phyloP scores from a whole-genome alignment of 2,329 filamentous ascomycete genomes.

The Cadophora sp. region DNA sequence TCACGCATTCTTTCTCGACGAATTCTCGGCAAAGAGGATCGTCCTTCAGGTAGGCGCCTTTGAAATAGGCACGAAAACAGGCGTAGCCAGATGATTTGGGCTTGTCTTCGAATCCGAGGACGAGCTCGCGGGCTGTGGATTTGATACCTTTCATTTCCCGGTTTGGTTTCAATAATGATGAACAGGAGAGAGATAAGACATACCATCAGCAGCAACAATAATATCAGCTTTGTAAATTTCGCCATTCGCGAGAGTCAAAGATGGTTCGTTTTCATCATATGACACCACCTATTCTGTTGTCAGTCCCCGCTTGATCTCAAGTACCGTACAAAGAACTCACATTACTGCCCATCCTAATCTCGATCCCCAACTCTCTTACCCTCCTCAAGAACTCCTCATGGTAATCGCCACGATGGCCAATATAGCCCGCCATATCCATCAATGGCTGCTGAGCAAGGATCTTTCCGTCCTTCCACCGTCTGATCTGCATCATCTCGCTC shows the following conservation, averaged over 20 bases:
- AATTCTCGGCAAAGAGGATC: conserved; percentile 50
- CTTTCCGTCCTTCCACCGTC: conserved; percentile 55
- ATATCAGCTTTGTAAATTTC: conserved; percentile 52
- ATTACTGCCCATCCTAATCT: conserved; percentile 49
- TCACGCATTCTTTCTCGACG: conserved; percentile 52
- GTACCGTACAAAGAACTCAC: conserved; percentile 22
- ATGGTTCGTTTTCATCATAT: conserved; percentile 48
- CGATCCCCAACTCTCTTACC: conserved; percentile 50
- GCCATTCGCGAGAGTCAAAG: conserved; percentile 47
- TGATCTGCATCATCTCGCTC: conserved; percentile 55
- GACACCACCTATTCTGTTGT: conserved; percentile 44
- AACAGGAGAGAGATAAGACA: background rate
- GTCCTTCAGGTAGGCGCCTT: conserved; percentile 46
- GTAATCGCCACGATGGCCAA: conserved; percentile 54
- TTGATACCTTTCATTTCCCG: conserved; percentile 51
- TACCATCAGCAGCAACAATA: conserved; percentile 57
- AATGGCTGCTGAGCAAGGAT: conserved; percentile 54
- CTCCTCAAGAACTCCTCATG: conserved; percentile 51
- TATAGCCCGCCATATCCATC: conserved; percentile 58
- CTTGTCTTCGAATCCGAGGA: conserved; percentile 58
- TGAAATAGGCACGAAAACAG: conserved; percentile 57
- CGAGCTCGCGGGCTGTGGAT: conserved; percentile 56
- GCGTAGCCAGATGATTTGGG: conserved; percentile 61
- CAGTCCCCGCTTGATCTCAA: background rate
- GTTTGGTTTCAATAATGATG: background rate